Conservation (phyloP, 768 basidiomycete genomes). For the Panus rudis region DNA sequence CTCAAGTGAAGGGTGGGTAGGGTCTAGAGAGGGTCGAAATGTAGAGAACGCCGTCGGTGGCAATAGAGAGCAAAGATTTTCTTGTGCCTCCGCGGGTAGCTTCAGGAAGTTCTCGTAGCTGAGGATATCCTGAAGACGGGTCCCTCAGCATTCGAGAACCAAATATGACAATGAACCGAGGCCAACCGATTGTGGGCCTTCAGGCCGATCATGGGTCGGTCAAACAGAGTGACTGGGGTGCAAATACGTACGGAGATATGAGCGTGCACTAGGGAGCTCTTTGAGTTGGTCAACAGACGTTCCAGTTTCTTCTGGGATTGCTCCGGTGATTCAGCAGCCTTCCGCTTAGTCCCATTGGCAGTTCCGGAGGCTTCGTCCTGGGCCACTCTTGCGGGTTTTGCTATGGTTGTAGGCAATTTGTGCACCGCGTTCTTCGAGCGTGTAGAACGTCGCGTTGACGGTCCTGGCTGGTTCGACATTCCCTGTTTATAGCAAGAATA, state of each 20-base stretch:
- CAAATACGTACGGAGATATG: slow-evolving; percentile 39
- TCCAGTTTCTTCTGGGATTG: slow-evolving; percentile 29
- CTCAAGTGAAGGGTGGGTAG: slow-evolving; percentile 16
- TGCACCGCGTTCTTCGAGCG: too few species aligned
- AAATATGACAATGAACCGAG: background rate
- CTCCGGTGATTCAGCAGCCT: slow-evolving; percentile 14
- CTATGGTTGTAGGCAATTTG: too few species aligned
- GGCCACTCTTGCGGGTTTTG: too few species aligned
- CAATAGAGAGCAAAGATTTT: slow-evolving; percentile 18
- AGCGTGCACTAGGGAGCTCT: slow-evolving; percentile 41
- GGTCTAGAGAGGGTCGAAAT: slow-evolving; percentile 13
- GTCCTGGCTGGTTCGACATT: too few species aligned
- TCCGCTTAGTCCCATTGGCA: slow-evolving; percentile 6
- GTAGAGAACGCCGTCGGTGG: slow-evolving; percentile 23
- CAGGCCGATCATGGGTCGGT: background rate
- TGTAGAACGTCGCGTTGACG: too few species aligned
- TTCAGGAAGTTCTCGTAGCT: slow-evolving; percentile 18
- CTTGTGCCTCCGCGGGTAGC: slow-evolving; percentile 21
- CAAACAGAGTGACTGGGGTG: background rate
- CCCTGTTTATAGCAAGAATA: too few species aligned
- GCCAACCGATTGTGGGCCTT: background rate
- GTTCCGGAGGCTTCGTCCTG: too few species aligned
- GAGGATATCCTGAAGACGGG: slow-evolving; percentile 12
- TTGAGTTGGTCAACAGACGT: slow-evolving; percentile 36
- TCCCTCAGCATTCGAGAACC: background rate